A percentile compares a stretch with the other conserved stretches of the same genome.
Conservation (phyloP, 192 early-diverging fungal genomes). For the Backusella westeae region DNA sequence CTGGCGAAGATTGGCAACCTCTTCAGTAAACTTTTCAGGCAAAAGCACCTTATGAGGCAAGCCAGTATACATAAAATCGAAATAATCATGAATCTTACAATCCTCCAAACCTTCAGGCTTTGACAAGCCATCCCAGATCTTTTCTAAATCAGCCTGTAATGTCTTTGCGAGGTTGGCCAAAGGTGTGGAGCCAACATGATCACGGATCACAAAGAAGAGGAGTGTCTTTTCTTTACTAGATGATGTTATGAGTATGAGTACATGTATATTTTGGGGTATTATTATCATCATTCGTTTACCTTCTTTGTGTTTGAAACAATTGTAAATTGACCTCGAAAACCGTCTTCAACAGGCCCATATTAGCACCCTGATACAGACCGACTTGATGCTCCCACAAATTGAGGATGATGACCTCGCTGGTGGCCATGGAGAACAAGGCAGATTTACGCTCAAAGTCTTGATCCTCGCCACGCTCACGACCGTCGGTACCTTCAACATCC, state of each 20-base stretch:
- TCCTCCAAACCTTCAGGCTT: conserved; percentile 85
- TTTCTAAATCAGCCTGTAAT: conserved; percentile 78
- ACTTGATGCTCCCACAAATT: conserved; percentile 99
- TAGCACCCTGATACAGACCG: conserved; percentile 98
- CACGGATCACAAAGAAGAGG: conserved; percentile 95
- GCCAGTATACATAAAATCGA: conserved; percentile 87
- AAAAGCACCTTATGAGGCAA: conserved; percentile 90
- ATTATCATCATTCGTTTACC: conserved; percentile 34
- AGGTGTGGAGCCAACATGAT: conserved; percentile 88
- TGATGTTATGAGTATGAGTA: background rate
- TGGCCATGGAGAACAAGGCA: conserved; percentile 95
- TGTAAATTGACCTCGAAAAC: conserved; percentile 99
- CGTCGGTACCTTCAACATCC: conserved; percentile 99
- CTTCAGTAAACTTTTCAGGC: conserved; percentile 79
- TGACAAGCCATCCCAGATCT: conserved; percentile 86
- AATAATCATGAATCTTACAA: conserved; percentile 79
- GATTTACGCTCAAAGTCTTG: conserved; percentile 99
- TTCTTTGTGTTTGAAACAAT: conserved; percentile 83
- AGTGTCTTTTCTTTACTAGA: conserved; percentile 84
- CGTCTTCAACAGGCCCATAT: conserved; percentile 97
- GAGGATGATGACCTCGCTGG: conserved; percentile 91
- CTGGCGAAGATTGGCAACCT: conserved; percentile 59
- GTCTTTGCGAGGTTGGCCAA: conserved; percentile 77
- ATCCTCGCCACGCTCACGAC: conserved; percentile 97
- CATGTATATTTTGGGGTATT: background rate